Percentiles rank a stretch among this genome's conserved stretches.
These are phyloP conservation scores for Fomitopsis palustris DNA, from an alignment of 1,284 basidiomycete species.

Conservation along the genomic window DNA sequence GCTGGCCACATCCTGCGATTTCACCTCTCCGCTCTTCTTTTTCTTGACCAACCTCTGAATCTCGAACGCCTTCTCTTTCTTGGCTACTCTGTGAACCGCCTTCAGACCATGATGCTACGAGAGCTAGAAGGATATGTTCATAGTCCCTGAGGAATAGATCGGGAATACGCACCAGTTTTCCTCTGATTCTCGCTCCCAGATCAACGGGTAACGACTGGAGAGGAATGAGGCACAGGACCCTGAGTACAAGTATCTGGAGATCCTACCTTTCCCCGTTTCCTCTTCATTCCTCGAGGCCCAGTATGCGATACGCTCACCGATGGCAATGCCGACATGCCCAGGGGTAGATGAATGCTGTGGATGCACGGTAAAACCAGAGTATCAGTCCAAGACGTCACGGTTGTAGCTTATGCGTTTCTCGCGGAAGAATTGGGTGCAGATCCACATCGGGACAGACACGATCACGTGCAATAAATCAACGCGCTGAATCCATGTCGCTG, in stretches of 20 bases:
- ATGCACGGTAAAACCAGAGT: too few relatives aligned
- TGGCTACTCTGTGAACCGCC: slow-evolving; percentile 68
- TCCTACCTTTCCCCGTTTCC: slow-evolving; percentile 38
- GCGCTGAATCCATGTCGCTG: background rate
- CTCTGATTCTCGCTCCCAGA: slow-evolving; percentile 29
- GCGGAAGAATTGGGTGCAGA: too few relatives aligned
- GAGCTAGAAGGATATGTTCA: background rate
- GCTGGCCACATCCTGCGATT: slow-evolving; percentile 40
- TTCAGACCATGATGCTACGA: slow-evolving; percentile 61
- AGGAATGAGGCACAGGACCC: background rate
- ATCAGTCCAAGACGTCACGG: too few relatives aligned
- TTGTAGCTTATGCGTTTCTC: too few relatives aligned
- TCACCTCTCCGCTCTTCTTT: slow-evolving; percentile 31
- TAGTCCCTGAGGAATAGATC: background rate
- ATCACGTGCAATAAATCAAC: too few relatives aligned
- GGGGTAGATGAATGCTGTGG: too few relatives aligned
- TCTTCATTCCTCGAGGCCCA: slow-evolving; percentile 30
- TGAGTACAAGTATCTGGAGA: background rate
- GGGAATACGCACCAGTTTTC: slow-evolving; percentile 36
- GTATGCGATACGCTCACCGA: background rate
- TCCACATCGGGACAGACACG: too few relatives aligned
- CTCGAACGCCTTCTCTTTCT: slow-evolving; percentile 83
- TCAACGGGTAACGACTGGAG: slow-evolving; percentile 27
- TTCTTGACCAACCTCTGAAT: slow-evolving; percentile 82
- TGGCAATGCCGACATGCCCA: background rate